Evolutionary conservation across 2,329 filamentous ascomycete species (phyloP), one percentile per base, ranked within the genome.

Genomic region (Aquanectria penicillioides): DNA sequence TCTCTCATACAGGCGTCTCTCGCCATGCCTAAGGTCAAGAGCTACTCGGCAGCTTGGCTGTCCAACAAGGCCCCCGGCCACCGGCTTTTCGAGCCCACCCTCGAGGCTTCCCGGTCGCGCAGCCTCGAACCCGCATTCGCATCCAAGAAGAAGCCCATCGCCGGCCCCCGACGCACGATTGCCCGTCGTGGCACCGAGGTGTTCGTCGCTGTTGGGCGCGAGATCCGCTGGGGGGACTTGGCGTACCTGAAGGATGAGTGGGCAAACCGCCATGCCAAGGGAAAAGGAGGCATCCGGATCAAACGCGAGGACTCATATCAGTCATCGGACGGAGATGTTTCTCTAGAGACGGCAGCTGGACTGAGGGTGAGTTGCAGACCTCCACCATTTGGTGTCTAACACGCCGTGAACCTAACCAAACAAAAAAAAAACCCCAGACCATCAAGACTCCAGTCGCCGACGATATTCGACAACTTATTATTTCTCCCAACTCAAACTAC

Each of bases 201-300:
- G 9, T 98, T 98, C 73, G 88, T 93, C 11, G 94, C 93, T 17
- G 89, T 91, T 34, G 94, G 94, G 44, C 94, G 90, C 68, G 92
- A 98, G 75, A 90, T 99, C 61, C 86, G 94, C 74, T 99, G 95
- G 93, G 89, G 91, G 9, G 92, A 97, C 76, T 78, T 99, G 53
- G 86, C 88, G 48, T 86, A 89, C 58, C 75, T 98, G 70, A 97
- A 96, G 79, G 91, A 88, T 61, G 74, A 71, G 46, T 79, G 76
- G 76, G 61, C 72, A 18, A 69, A 65, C 17, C 72, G 70, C 25
- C 68, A 71, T 47, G 36, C 66, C 8, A 70, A 70, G 23, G 70
- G 70, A 34, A 73, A 73, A 28, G 59, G 71, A 34, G 71, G 72
- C 15, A 57, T 69, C 37, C 76, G 76, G 25, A 74, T 84, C 66